Base-by-base conservation (phyloP, 108 stramenopile genomes). In the Cyclotella cryptica region DNA sequence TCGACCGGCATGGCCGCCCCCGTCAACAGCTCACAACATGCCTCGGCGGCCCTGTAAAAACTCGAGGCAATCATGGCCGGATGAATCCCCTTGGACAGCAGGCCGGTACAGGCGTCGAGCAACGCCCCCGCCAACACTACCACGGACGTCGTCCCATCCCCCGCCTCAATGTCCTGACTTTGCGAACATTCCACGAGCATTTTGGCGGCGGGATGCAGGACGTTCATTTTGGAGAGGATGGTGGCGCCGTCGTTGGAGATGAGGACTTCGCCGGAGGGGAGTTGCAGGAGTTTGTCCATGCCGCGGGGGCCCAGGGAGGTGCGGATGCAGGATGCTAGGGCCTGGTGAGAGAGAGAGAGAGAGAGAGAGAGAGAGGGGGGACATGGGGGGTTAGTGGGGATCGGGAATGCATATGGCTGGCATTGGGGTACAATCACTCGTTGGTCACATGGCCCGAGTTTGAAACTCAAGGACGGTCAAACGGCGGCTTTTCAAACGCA, bases 181-280 rank as follows among this genome's bases (percentile, higher is more conserved):
- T 98, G 96, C 42, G 89, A 91, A 39, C 98, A 87, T 79, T 98
- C 96, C 49, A 99, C 98, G 44, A 99, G 83, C 99, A 99, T 99
- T 88, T 99, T 97, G 19, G 98, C 99, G 29, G 98, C 97, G 17
- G 99, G 99, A 82, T 99, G 99, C 71, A 98, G 82, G 26, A 98
- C 97, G 63, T 98, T 89, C 97, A 99, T 97, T 66, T 98, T 97
- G 66, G 82, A 85, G 26, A 99, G 75, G 73, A 99, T 98, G 14
- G 99, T 99, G 41, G 99, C 99, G 22, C 99, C 99, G 71, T 99
- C 99, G 85, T 99, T 99, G 62, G 93, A 94, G 83, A 99, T 99
- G 39, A 99, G 74, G 40, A 96, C 95, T 77, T 97, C 97, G n/a
- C 97, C 97, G 69, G 96, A 87, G 52, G 93, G 90, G 41, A 92